A percentile compares a stretch with the other conserved stretches of the same genome.
Evolutionary conservation across 2,329 filamentous ascomycete species (phyloP).

Genomic region (Claviceps sp.): DNA sequence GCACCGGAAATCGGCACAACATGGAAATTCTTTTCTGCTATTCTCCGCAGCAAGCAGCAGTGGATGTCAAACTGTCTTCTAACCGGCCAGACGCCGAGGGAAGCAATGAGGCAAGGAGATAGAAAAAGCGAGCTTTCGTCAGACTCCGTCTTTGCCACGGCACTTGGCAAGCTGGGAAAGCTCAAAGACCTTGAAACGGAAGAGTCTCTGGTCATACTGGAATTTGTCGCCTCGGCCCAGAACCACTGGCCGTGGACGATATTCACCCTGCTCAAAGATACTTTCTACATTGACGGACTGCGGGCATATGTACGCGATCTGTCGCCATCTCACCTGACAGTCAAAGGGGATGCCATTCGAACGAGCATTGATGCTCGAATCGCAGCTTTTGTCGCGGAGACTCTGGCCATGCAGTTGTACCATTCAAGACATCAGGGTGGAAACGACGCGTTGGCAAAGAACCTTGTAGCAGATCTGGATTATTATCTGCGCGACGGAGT

Average conservation of each 20-base stretch:
- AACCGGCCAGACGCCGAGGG: conserved; percentile 72
- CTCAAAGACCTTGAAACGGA: conserved; percentile 51
- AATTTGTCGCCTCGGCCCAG: conserved; percentile 78
- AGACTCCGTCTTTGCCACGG: conserved; percentile 59
- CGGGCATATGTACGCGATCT: conserved; percentile 54
- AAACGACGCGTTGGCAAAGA: conserved; percentile 49
- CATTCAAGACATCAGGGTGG: conserved; percentile 67
- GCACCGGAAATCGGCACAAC: conserved; percentile 51
- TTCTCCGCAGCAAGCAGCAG: conserved; percentile 82
- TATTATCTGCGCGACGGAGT: conserved; percentile 74
- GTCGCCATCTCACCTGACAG: conserved; percentile 35
- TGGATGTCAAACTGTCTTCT: conserved; percentile 92
- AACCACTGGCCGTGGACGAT: conserved; percentile 96
- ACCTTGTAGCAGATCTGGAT: conserved; percentile 58
- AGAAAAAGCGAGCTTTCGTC: conserved; percentile 35
- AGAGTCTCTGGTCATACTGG: conserved; percentile 62
- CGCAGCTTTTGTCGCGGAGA: conserved; percentile 73
- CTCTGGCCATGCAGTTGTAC: conserved; percentile 83
- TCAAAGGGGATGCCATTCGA: conserved; percentile 40
- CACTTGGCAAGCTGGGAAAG: conserved; percentile 54
- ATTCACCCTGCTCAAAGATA: conserved; percentile 61
- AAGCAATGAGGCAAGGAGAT: conserved; percentile 48
- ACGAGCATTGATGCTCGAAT: conserved; percentile 54
- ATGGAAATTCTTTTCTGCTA: conserved; percentile 76
- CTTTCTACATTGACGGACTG: conserved; percentile 58